phyloP scores from a whole-genome alignment of 2,329 filamentous ascomycete genomes.

The Trichoderma sp. region DNA sequence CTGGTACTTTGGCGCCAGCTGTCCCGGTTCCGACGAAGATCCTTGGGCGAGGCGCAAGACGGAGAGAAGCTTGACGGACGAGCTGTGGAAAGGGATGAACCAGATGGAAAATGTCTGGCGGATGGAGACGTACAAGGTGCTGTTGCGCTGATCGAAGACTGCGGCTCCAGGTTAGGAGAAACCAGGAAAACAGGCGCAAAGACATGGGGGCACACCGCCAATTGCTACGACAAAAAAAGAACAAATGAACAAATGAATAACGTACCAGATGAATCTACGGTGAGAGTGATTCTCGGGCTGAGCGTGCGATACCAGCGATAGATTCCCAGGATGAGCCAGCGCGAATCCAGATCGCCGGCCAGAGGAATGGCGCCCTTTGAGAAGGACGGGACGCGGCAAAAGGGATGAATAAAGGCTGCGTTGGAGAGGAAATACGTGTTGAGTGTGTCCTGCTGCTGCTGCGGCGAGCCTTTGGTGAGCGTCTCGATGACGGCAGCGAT shows the following conservation, averaged over 20 bases:
- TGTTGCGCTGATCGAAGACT: constrained; percentile 66
- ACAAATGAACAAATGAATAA: background rate
- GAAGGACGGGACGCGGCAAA: constrained; percentile 65
- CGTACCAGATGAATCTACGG: constrained; percentile 57
- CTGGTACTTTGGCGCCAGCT: constrained; percentile 21
- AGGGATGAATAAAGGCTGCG: constrained; percentile 73
- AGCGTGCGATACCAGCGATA: constrained; percentile 85
- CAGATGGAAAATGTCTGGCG: constrained; percentile 74
- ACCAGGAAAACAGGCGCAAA: too few relatives aligned
- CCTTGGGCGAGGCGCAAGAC: constrained; percentile 60
- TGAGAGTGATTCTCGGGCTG: constrained; percentile 67
- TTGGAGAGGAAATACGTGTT: constrained; percentile 69
- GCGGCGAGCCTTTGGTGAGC: constrained; percentile 64
- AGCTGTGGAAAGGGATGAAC: constrained; percentile 71
- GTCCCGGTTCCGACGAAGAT: constrained; percentile 25
- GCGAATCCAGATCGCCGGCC: constrained; percentile 52
- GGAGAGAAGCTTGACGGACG: constrained; percentile 64
- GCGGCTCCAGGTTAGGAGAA: background rate
- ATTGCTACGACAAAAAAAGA: background rate
- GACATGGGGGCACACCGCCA: background rate
- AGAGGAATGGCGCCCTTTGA: constrained; percentile 40
- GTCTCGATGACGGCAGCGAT: constrained; percentile 63
- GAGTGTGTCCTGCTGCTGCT: constrained; percentile 62
- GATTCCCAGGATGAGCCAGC: constrained; percentile 64
- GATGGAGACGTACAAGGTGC: constrained; percentile 70